Evolutionary conservation across 1,139 yeast species (phyloP).

Genomic region (Debaryomycetaceae sp.): DNA sequence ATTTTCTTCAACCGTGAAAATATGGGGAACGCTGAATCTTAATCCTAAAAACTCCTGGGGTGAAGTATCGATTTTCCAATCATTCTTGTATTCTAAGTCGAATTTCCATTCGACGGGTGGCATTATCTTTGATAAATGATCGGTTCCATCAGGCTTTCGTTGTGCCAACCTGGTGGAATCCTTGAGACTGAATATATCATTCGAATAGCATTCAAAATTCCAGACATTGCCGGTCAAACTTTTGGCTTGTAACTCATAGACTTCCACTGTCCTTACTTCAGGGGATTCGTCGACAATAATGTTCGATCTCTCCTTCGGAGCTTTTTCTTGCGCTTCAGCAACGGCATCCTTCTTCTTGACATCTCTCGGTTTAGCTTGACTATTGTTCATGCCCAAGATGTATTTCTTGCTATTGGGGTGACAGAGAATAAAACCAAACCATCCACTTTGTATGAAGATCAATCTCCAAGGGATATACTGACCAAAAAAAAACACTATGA

Average conservation of each 20-base stretch:
- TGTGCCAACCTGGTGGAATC: conserved; percentile 54
- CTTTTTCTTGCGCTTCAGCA: conserved; percentile 12
- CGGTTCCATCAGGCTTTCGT: conserved; percentile 63
- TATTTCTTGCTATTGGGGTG: conserved; percentile 55
- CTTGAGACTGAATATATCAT: conserved; percentile 46
- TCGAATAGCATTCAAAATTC: conserved; percentile 38
- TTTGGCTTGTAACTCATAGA: conserved; percentile 70
- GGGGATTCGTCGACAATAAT: conserved; percentile 69
- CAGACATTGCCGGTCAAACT: conserved; percentile 61
- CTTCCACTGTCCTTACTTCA: conserved; percentile 59
- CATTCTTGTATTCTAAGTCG: conserved; percentile 47
- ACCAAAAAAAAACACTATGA: conserved; percentile 49
- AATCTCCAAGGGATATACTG: conserved; percentile 66
- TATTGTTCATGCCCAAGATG: conserved; percentile 10
- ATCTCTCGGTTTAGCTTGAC: conserved; percentile 4
- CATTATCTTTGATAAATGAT: conserved; percentile 48
- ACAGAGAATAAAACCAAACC: conserved; percentile 47
- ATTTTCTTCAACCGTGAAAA: conserved; percentile 27
- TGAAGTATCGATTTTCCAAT: conserved; percentile 65
- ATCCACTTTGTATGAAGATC: conserved; percentile 52
- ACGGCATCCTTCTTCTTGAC: conserved; percentile 10
- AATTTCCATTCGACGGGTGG: conserved; percentile 80
- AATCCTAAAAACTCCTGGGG: conserved; percentile 53
- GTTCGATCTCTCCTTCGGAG: conserved; percentile 40
- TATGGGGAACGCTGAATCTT: conserved; percentile 23